Evolutionary conservation across 305 asterid genomes (phyloP), one percentile per base, ranked within the genome.

Genomic region (Ajuga reptans): DNA sequence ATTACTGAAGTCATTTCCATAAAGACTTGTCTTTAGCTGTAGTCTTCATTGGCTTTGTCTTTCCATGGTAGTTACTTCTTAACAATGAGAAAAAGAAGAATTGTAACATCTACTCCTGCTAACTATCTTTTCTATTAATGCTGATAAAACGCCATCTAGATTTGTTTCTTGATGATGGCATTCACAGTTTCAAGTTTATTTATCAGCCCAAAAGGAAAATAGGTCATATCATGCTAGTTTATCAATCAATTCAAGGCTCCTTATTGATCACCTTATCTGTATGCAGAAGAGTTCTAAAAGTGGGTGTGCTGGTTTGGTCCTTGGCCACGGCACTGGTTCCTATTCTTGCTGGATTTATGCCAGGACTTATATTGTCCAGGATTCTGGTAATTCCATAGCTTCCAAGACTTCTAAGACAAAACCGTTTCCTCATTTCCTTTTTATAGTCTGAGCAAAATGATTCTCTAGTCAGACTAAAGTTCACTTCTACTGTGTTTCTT

Each of bases 261-360:
- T 39, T 21, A 54, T 47, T 54, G 27, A 54, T 59, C 47, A 16
- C 34, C 65, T 33, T 66, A 33, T 69, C 10, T 72, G 60, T 69
- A 21, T 82, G 88, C 97, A 93, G 99, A 77, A 89, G 74, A 79
- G 90, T 93, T 83, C 97, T 93, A 71, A 72, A 84, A 79, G 66
- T 87, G 53, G 99, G 99, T 55, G 99, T 93, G 55, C 83, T 93
- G 27, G 67, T 76, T 69, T 93, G 99, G 99, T 93, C 99, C 12
- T 73, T 93, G 62, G 94, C 96, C 78, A 93, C 99, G 51, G 84
- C 88, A 34, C 63, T 87, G 76, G 97, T 91, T 83, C 99, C 97
- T 69, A 11, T 74, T 78, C 81, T 91, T 68, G 91, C 97, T 53
- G 97, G 96, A 16, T 93, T 80, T 81, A 85, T 89, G 95, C 99